phyloP scores from a whole-genome alignment of 768 basidiomycete genomes.

The Mycena capillaripes region DNA sequence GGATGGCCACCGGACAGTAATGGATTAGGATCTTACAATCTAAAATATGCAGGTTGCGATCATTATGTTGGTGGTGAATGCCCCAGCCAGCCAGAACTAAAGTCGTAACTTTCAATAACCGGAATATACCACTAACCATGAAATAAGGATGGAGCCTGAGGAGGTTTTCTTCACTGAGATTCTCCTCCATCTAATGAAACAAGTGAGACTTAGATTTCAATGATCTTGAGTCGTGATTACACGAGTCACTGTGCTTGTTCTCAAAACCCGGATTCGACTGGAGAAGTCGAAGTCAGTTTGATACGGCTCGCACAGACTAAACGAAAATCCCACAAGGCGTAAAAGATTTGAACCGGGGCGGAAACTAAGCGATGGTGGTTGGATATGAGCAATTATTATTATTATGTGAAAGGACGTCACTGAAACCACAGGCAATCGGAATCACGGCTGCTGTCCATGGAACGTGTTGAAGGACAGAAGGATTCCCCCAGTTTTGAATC shows the following conservation, averaged over 20 bases:
- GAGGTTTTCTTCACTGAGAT: slow-evolving; percentile 10
- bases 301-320: too few relatives aligned
- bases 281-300: too few relatives aligned
- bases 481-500: slow-evolving; percentile 21
- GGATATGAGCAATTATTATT: too few relatives aligned
- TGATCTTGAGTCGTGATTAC: not conserved
- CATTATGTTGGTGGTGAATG: slow-evolving; percentile 17
- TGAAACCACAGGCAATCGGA: slow-evolving; percentile 19
- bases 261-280: slow-evolving; percentile 9
- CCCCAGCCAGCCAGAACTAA: slow-evolving; percentile 20
- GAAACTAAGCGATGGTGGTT: not conserved
- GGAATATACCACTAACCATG: not conserved
- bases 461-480: not conserved
- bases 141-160: slow-evolving; percentile 17
- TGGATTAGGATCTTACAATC: not conserved
- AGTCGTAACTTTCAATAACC: too few relatives aligned
- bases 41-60: slow-evolving; percentile 9
- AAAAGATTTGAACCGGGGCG: slow-evolving; percentile 14
- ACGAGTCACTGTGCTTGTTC: not conserved
- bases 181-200: not conserved
- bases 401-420: not conserved
- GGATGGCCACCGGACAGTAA: not conserved
- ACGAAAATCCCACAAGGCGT: not conserved
- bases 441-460: not conserved
- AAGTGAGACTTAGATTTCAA: too few relatives aligned